These are phyloP conservation scores for Dinochytrium kinnereticum DNA, from an alignment of 371 early-diverging fungal species.

Conservation along the genomic window DNA sequence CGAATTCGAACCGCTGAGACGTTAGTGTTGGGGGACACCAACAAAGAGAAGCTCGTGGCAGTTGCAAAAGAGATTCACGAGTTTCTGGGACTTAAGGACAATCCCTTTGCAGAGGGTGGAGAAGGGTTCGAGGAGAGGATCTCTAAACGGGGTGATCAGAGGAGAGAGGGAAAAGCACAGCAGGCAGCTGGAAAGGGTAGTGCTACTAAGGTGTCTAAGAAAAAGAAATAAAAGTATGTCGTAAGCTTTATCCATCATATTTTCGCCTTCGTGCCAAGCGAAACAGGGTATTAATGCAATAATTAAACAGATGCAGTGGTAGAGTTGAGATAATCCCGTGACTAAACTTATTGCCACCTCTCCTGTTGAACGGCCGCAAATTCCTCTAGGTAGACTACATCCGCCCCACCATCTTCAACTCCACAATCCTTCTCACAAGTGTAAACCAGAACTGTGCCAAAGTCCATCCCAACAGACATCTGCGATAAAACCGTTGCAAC, in stretches of 20 bases:
- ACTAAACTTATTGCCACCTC: conserved; percentile 8
- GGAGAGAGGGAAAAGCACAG: conserved; percentile 1
- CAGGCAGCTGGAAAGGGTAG: background rate
- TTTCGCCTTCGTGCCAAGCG: too few relatives aligned
- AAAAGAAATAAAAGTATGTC: background rate
- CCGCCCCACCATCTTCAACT: conserved; percentile 33
- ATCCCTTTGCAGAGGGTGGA: conserved; percentile 2
- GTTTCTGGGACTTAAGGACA: conserved; percentile 3
- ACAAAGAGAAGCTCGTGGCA: conserved; percentile 17
- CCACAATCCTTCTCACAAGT: conserved; percentile 83
- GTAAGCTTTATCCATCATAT: background rate
- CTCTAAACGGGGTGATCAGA: background rate
- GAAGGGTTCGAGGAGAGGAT: background rate
- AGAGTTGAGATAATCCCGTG: background rate
- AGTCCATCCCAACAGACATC: conserved; percentile 81
- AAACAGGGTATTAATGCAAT: background rate
- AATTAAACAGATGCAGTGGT: background rate
- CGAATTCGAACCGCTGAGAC: conserved; percentile 40
- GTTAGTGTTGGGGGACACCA: conserved; percentile 40
- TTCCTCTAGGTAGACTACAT: conserved; percentile 40
- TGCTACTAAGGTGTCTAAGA: background rate
- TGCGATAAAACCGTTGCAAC: conserved; percentile 48
- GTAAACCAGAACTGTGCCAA: conserved; percentile 87
- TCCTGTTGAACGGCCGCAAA: conserved; percentile 35
- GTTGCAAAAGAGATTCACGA: conserved; percentile 9